phyloP scores from a whole-genome alignment of 768 basidiomycete genomes.

The Tephrocybe sp. region DNA sequence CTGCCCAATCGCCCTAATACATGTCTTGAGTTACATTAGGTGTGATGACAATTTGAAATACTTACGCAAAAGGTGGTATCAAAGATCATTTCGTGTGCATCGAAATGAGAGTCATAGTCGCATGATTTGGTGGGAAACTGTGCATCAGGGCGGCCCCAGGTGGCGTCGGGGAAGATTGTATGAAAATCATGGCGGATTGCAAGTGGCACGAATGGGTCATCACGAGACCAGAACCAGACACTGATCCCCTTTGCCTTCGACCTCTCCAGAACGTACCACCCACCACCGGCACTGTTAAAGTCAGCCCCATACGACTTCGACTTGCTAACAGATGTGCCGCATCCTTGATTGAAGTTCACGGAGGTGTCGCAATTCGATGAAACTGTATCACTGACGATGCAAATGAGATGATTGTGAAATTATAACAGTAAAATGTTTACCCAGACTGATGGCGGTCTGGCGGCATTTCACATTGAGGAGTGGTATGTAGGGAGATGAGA shows the following conservation, averaged over 20 bases:
- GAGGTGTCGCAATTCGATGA: slow-evolving; percentile 49
- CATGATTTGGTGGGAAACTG: slow-evolving; percentile 47
- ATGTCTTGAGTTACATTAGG: neutral
- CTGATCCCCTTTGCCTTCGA: slow-evolving; percentile 42
- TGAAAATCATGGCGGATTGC: slow-evolving; percentile 29
- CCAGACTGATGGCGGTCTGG: slow-evolving; percentile 42
- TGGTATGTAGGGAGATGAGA: slow-evolving; percentile 56
- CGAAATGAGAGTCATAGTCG: slow-evolving; percentile 52
- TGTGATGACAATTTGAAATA: too few relatives aligned
- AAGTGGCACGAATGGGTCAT: slow-evolving; percentile 42
- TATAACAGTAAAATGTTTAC: slow-evolving; percentile 24
- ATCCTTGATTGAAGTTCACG: slow-evolving; percentile 60
- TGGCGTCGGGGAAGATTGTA: slow-evolving; percentile 17
- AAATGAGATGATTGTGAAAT: neutral
- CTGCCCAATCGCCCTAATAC: slow-evolving; percentile 55
- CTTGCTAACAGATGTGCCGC: slow-evolving; percentile 46
- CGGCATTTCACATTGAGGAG: slow-evolving; percentile 46
- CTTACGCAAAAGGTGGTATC: slow-evolving; percentile 64
- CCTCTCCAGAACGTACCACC: slow-evolving; percentile 57
- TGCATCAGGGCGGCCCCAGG: slow-evolving; percentile 51
- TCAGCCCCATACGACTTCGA: slow-evolving; percentile 42
- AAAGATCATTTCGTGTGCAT: slow-evolving; percentile 53
- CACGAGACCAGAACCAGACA: slow-evolving; percentile 63
- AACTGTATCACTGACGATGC: slow-evolving; percentile 30
- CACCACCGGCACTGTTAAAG: slow-evolving; percentile 57